Percentiles rank a stretch among this genome's conserved stretches.
phyloP scores from a whole-genome alignment of 2,329 filamentous ascomycete genomes.

The Ilyonectria robusta region DNA sequence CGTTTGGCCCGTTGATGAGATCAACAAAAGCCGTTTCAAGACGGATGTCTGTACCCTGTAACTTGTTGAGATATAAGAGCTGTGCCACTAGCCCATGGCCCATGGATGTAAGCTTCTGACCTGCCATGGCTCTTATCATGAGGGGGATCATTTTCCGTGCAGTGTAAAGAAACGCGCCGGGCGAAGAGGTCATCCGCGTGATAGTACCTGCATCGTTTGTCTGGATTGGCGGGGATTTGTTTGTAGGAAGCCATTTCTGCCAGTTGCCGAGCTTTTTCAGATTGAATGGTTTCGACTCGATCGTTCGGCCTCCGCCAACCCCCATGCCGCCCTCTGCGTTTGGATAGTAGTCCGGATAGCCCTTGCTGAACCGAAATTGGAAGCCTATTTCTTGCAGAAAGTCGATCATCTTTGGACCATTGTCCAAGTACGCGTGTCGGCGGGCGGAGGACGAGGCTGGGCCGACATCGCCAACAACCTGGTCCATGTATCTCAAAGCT shows the following conservation, averaged over 20 bases:
- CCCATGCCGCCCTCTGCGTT: background rate
- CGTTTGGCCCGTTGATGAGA: background rate
- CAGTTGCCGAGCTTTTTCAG: slow-evolving; percentile 4
- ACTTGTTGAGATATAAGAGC: slow-evolving; percentile 6
- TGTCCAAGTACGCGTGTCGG: background rate
- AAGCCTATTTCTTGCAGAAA: slow-evolving; percentile 1
- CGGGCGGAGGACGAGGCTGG: no score
- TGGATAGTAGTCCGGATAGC: slow-evolving; percentile 12
- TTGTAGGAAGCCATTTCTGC: background rate
- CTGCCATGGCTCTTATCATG: background rate
- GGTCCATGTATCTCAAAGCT: slow-evolving; percentile 1
- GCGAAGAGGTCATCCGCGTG: slow-evolving; percentile 4
- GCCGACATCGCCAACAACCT: no score
- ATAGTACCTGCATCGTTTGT: slow-evolving; percentile 4
- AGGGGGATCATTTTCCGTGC: background rate
- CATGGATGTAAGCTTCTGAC: background rate
- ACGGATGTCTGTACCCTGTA: background rate
- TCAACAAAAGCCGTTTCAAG: background rate
- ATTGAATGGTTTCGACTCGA: slow-evolving; percentile 9
- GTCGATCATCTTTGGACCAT: slow-evolving; percentile 2
- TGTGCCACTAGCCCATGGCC: slow-evolving; percentile 5
- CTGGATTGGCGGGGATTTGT: background rate
- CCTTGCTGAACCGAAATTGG: background rate
- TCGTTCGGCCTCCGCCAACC: background rate
- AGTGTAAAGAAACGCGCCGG: background rate